These are phyloP conservation scores for Phytophthora ohioensis DNA, from an alignment of 352 stramenopile genomes.

Conservation along the genomic window DNA sequence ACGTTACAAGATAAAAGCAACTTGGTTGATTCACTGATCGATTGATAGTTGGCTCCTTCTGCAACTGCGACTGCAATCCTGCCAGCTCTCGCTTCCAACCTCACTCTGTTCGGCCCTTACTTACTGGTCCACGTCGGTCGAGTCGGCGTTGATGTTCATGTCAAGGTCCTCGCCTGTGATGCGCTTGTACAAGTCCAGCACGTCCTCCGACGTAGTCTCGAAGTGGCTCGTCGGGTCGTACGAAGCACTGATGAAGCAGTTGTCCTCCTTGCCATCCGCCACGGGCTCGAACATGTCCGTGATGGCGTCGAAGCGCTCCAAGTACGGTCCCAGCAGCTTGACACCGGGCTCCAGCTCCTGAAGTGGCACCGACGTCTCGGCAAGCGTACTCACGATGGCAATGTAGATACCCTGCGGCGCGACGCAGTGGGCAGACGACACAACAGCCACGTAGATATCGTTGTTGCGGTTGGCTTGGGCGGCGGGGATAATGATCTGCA, in stretches of 20 bases:
- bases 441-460: constrained; percentile 99
- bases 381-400: constrained; percentile 98
- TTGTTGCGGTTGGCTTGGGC: constrained; percentile 94
- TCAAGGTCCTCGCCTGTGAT: constrained; percentile 98
- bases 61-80: neutral
- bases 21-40: constrained; percentile 28
- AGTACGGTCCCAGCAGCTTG: constrained; percentile 95
- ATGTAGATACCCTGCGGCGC: constrained; percentile 98
- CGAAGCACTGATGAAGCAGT: constrained; percentile 98
- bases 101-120: constrained; percentile 10
- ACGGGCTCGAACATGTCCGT: constrained; percentile 96
- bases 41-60: constrained; percentile 16
- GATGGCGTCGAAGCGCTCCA: constrained; percentile 97
- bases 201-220: constrained; percentile 97
- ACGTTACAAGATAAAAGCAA: constrained; percentile 14
- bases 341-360: constrained; percentile 96
- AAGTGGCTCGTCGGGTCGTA: constrained; percentile 96
- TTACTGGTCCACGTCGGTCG: constrained; percentile 95
- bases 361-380: constrained; percentile 96
- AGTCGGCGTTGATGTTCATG: constrained; percentile 98
- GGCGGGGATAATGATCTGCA: constrained; percentile 99
- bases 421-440: constrained; percentile 96
- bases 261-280: constrained; percentile 91
- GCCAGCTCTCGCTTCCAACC: constrained; percentile 5
- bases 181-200: constrained; percentile 97